phyloP scores from a whole-genome alignment of 176 grass and related monocot species.

The Juncus inflexus region DNA sequence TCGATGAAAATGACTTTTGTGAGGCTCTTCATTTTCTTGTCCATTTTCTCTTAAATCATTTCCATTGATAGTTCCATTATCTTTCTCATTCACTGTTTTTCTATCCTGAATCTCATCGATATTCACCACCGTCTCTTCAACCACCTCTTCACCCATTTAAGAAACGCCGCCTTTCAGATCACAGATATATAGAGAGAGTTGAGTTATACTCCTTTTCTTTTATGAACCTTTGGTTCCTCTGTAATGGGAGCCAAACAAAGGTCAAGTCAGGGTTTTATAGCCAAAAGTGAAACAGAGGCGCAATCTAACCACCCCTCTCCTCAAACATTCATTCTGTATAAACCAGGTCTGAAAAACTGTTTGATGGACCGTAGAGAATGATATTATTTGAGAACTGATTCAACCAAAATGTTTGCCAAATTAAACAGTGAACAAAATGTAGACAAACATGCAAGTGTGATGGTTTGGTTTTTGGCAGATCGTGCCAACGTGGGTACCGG shows the following conservation, averaged over 20 bases:
- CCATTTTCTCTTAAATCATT: not conserved
- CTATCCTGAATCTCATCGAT: slow-evolving; percentile 18
- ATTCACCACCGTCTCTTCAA: slow-evolving; percentile 29
- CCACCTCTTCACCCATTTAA: slow-evolving; percentile 27
- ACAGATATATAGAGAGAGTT: not conserved
- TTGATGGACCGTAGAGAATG: not conserved
- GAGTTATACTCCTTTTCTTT: not conserved
- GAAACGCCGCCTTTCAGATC: not conserved
- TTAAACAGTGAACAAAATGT: not conserved
- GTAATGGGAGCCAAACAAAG: not conserved
- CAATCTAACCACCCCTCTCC: slow-evolving; percentile 11
- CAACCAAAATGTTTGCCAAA: not conserved
- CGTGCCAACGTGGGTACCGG: not conserved
- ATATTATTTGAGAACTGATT: too few relatives aligned
- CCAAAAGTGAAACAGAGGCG: not conserved
- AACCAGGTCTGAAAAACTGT: not conserved
- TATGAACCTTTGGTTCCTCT: not conserved
- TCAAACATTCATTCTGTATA: slow-evolving; percentile 2
- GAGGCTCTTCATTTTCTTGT: not conserved
- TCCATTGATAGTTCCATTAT: slow-evolving; percentile 1
- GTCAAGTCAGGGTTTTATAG: slow-evolving; percentile 12
- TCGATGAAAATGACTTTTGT: slow-evolving; percentile 18
- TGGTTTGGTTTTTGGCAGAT: not conserved
- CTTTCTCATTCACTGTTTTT: not conserved
- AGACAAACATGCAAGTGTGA: not conserved